Conservation (phyloP, 768 basidiomycete genomes). For the Boletus tomentosulus region DNA sequence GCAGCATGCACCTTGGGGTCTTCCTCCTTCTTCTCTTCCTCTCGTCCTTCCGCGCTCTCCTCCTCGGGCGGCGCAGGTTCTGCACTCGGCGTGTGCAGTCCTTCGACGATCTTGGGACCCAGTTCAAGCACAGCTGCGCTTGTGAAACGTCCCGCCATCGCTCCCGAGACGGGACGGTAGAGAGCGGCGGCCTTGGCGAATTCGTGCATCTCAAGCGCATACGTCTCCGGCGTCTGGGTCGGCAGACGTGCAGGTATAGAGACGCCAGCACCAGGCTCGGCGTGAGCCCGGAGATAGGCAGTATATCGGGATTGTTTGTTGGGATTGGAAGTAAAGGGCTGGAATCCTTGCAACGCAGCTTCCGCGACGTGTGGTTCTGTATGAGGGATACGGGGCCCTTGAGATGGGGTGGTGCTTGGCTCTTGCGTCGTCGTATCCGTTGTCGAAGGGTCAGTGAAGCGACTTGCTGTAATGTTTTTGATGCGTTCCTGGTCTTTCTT, state of each 20-base stretch:
- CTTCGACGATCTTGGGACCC: conserved; percentile 60
- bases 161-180: conserved; percentile 88
- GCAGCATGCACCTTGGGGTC: conserved; percentile 82
- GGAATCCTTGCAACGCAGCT: conserved; percentile 84
- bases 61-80: conserved; percentile 28
- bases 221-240: conserved; percentile 59
- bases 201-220: conserved; percentile 79
- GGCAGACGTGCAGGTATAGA: conserved; percentile 51
- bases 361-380: conserved; percentile 77
- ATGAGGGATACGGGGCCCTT: conserved; percentile 46
- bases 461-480: conserved; percentile 46
- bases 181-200: conserved; percentile 84
- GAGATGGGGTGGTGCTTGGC: conserved; percentile 24
- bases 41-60: conserved; percentile 35
- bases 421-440: conserved; percentile 25
- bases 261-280: conserved; percentile 38
- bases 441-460: conserved; percentile 22
- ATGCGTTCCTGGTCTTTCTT: conserved; percentile 88
- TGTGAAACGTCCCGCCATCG: conserved; percentile 94
- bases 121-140: conserved; percentile 69
- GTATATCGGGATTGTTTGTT: conserved; percentile 82
- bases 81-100: conserved; percentile 56
- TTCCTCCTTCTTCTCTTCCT: conserved; percentile 46
- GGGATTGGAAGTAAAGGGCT: conserved; percentile 77
- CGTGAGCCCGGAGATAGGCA: conserved; percentile 74